A percentile compares a stretch with the other conserved stretches of the same genome.
phyloP scores from a whole-genome alignment of 1,139 yeast species.

The Suhomyces maxii region DNA sequence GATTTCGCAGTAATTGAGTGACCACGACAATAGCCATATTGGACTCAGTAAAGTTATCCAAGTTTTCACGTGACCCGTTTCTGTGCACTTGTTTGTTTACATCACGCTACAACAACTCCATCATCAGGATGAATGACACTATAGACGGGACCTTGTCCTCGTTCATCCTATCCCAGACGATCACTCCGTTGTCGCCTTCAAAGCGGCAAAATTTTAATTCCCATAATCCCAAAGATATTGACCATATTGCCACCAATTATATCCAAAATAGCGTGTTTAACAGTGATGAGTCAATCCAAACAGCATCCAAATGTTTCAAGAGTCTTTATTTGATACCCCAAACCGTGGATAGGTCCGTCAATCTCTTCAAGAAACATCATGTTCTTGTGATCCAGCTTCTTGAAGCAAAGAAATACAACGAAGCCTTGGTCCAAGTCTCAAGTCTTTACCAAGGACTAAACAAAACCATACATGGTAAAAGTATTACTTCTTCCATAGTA shows the following conservation, averaged over 20 bases:
- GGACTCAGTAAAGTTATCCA: neutral
- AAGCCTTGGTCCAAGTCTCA: slow-evolving; percentile 15
- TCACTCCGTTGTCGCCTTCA: slow-evolving; percentile 12
- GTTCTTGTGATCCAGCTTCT: slow-evolving; percentile 30
- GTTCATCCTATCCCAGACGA: slow-evolving; percentile 7
- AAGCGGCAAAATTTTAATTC: slow-evolving; percentile 11
- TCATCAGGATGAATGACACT: slow-evolving; percentile 3
- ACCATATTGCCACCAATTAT: slow-evolving; percentile 11
- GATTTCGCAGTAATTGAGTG: too few species aligned
- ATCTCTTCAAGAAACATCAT: slow-evolving; percentile 29
- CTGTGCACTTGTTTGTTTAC: slow-evolving; percentile 9
- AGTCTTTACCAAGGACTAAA: slow-evolving; percentile 11
- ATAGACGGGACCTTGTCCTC: slow-evolving; percentile 7
- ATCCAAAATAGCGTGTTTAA: slow-evolving; percentile 7
- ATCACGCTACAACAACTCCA: neutral
- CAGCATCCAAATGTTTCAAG: slow-evolving; percentile 19
- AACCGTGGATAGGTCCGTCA: slow-evolving; percentile 9
- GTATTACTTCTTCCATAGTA: neutral
- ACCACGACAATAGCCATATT: too few species aligned
- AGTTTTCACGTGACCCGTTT: slow-evolving; percentile 2
- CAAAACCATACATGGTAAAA: slow-evolving; percentile 2
- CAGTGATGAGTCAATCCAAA: slow-evolving; percentile 7
- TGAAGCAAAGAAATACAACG: slow-evolving; percentile 21
- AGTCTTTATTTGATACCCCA: slow-evolving; percentile 18
- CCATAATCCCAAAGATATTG: slow-evolving; percentile 13